Base-by-base conservation (phyloP, 2,329 filamentous ascomycete genomes). In the Fusarium liriodendri region DNA sequence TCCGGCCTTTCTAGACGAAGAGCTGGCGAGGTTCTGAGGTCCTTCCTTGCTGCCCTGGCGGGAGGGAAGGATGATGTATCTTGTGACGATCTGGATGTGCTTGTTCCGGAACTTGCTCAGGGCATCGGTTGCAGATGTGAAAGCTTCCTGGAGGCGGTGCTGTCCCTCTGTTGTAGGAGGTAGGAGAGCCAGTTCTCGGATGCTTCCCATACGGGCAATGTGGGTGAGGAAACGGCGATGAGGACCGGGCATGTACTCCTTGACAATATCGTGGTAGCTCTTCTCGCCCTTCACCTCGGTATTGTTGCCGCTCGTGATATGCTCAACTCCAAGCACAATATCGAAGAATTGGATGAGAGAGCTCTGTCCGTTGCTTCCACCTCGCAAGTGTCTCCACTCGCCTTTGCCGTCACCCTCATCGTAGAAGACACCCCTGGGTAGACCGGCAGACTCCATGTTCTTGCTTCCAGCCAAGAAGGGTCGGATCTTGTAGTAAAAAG, bases 281-380 rank as follows among this genome's bases (percentile, higher is more conserved):
- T 78, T 76, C 52, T 77, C 75, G 11, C 75, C 79, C 1, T 70
- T 66, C 2, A 66, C 66, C 13, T 72, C 62, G 2, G 71, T 74
- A 22, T 75, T 73, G 67, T 81, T 82, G 1, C 84, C 85, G 57
- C 83, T 82, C 3, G 84, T 82, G 2, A 78, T 79, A 83, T 98
- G 96, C 78, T 97, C 92, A 16, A 98, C 88, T 3, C 95, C 94
- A 0, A 98, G 88, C 0, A 95, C 90, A 16, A 97, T 89, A 80
- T 98, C 96, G 82, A 98, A 95, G 84, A 98, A 97, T 78, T 98
- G 95, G 68, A 98, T 95, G 47, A 98, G 86, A 1, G 94, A 97
- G 82, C 93, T 96, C 82, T 98, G 96, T 0, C 95, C 96, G 78
- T 98, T 98, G 81, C 94, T 97, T 6, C 96, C 96, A 20, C 96